Base-by-base conservation (phyloP, 805 yeast genomes). In the Ogataea siamensis region DNA sequence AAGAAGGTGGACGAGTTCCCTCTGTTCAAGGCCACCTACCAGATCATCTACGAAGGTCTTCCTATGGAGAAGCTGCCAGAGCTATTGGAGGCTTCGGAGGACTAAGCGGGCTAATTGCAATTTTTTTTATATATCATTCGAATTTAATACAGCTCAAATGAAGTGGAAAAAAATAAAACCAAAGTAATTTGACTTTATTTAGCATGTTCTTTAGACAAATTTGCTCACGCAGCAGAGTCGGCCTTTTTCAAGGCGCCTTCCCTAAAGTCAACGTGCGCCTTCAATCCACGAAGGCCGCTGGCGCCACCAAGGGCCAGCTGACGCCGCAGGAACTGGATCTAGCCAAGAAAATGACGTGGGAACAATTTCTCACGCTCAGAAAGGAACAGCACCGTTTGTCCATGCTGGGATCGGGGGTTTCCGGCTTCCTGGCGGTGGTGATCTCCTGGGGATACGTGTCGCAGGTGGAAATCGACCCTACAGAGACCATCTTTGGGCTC, bases 401-500 rank as follows among this genome's bases (percentile, higher is more conserved):
- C 55, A 60, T 78, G 9, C 76, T 70, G 2, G 73, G 89, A 2
- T 85, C 96, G 1, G 67, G 76, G 3, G 57, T 80, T 37, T 78
- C 95, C 3, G 83, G 89, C 0, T 37, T 84, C 7, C 51, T 72
- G 6, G 87, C 94, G 2, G 76, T 86, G 15, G 67, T 71, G 10
- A 55, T 72, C 5, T 81, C 97, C 2, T 85, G 89, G 78, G 76
- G 76, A 1, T 81, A 79, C 57, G 68, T 89, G 35, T 80, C 96
- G 19, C 83, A 84, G 50, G 68, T 84, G 49, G 93, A 87, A 57
- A 78, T 93, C 44, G 97, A 91, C 59, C 84, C 91, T 24, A 87
- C 95, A 29, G 86, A 87, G 27, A 87, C 94, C 26, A 73, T 91
- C 34, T 74, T 84, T 63, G 99, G 98, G 2, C 71, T 91, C 44